phyloP scores from a whole-genome alignment of 176 grass and related monocot genomes.

The Phoenix roebelenii region DNA sequence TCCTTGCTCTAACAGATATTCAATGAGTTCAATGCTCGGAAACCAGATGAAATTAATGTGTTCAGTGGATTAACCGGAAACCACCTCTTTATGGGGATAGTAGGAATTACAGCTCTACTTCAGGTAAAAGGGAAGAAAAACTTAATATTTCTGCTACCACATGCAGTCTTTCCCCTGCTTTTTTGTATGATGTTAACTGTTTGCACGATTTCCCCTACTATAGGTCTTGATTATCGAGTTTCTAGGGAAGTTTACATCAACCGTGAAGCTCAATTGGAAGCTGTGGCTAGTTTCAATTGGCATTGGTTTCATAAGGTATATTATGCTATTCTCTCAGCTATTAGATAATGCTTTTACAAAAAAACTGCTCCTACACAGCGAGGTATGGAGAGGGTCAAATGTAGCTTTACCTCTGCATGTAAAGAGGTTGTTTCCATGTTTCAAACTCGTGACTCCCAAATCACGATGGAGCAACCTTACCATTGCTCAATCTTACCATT shows the following conservation, averaged over 20 bases:
- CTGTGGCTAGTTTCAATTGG: conserved; percentile 71
- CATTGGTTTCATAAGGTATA: conserved; percentile 8
- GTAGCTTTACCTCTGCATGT: too few relatives aligned
- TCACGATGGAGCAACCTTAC: too few relatives aligned
- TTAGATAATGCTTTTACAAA: too few relatives aligned
- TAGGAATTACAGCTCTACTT: conserved; percentile 52
- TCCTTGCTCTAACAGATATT: conserved; percentile 41
- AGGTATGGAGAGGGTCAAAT: too few relatives aligned
- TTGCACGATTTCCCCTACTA: neutral
- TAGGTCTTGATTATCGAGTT: conserved; percentile 86
- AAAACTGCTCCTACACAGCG: too few relatives aligned
- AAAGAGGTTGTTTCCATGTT: too few relatives aligned
- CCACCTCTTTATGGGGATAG: conserved; percentile 56
- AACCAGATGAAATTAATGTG: conserved; percentile 78
- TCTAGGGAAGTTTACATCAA: conserved; percentile 77
- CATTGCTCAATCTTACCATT: too few relatives aligned
- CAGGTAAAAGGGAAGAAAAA: conserved; percentile 41
- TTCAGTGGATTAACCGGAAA: conserved; percentile 66
- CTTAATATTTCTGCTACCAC: neutral
- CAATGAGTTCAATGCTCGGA: conserved; percentile 85
- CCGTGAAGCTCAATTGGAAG: conserved; percentile 71
- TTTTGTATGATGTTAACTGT: neutral
- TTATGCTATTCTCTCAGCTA: neutral
- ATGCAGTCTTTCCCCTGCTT: too few relatives aligned
- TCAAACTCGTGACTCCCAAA: too few relatives aligned